These are phyloP conservation scores for Mrakia blollopis DNA, from an alignment of 768 basidiomycete genomes.

Conservation along the genomic window DNA sequence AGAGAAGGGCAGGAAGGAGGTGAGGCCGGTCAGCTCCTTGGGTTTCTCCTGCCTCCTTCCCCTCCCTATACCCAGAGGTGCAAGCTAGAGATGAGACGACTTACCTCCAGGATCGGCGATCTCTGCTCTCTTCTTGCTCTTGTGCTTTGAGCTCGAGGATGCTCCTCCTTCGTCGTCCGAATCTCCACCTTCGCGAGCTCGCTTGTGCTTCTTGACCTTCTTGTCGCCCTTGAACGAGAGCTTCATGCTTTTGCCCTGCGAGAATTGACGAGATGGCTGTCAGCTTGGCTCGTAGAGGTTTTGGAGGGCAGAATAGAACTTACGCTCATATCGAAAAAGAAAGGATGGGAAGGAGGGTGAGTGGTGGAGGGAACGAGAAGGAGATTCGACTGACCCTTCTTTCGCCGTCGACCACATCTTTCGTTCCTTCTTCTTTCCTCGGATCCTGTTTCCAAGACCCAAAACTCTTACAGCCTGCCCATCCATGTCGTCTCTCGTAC, in stretches of 20 bases:
- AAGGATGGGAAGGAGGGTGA: too few relatives aligned
- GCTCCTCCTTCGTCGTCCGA: not conserved
- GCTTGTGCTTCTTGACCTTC: conserved; percentile 29
- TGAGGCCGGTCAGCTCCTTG: not conserved
- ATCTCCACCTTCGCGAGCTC: conserved; percentile 2
- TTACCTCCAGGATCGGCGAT: conserved; percentile 23
- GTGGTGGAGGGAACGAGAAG: too few relatives aligned
- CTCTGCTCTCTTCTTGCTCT: conserved; percentile 16
- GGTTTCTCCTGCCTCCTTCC: not conserved
- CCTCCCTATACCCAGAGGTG: not conserved
- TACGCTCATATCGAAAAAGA: too few relatives aligned
- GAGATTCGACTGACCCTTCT: too few relatives aligned
- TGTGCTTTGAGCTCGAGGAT: conserved; percentile 8
- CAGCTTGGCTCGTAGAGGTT: too few relatives aligned
- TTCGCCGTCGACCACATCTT: too few relatives aligned
- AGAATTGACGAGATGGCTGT: too few relatives aligned
- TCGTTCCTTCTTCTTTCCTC: too few relatives aligned
- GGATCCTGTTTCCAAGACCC: too few relatives aligned
- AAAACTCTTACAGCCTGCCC: too few relatives aligned
- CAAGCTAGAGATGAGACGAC: not conserved
- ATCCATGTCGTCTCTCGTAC: too few relatives aligned
- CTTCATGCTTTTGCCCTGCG: conserved; percentile 29
- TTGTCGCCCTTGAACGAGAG: conserved; percentile 34
- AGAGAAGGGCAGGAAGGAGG: not conserved
- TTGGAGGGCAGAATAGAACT: too few relatives aligned